Evolutionary conservation across 768 basidiomycete genomes (phyloP).

Genomic region (Russula sp.): DNA sequence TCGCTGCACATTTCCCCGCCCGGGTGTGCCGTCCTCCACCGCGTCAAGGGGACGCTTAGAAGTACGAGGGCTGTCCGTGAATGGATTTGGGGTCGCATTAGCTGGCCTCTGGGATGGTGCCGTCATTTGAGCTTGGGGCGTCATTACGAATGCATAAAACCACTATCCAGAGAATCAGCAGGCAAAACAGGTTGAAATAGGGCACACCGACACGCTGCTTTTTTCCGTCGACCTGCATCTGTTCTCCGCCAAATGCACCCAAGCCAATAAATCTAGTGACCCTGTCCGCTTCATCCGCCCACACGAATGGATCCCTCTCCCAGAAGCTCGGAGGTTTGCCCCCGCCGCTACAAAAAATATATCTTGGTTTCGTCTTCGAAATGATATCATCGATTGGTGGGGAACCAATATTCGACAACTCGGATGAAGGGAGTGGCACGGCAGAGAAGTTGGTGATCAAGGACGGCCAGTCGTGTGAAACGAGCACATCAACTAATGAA

Average conservation of each 20-base stretch:
- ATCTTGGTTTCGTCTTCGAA: constrained; percentile 67
- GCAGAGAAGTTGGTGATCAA: constrained; percentile 55
- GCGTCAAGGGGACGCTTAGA: constrained; percentile 48
- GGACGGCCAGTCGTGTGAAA: constrained; percentile 74
- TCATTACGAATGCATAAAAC: constrained; percentile 94
- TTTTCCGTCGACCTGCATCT: constrained; percentile 47
- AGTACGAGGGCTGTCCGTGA: constrained; percentile 36
- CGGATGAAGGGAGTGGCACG: constrained; percentile 37
- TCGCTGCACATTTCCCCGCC: constrained; percentile 57
- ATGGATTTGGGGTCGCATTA: constrained; percentile 69
- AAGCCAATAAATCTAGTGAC: constrained; percentile 78
- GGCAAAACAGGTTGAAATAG: background rate
- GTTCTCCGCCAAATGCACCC: constrained; percentile 74
- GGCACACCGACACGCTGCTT: constrained; percentile 68
- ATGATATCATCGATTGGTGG: constrained; percentile 60
- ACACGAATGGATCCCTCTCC: constrained; percentile 90
- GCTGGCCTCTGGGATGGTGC: constrained; percentile 40
- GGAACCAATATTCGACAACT: constrained; percentile 39
- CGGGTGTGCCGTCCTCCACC: constrained; percentile 53
- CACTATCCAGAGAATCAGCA: constrained; percentile 45
- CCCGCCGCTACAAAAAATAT: constrained; percentile 71
- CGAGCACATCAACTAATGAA: constrained; percentile 69
- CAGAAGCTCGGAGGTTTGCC: constrained; percentile 74
- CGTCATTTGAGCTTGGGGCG: constrained; percentile 39
- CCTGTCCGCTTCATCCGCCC: constrained; percentile 65